Conservation (phyloP, 2,329 filamentous ascomycete species). For the Aureobasidium sp. region DNA sequence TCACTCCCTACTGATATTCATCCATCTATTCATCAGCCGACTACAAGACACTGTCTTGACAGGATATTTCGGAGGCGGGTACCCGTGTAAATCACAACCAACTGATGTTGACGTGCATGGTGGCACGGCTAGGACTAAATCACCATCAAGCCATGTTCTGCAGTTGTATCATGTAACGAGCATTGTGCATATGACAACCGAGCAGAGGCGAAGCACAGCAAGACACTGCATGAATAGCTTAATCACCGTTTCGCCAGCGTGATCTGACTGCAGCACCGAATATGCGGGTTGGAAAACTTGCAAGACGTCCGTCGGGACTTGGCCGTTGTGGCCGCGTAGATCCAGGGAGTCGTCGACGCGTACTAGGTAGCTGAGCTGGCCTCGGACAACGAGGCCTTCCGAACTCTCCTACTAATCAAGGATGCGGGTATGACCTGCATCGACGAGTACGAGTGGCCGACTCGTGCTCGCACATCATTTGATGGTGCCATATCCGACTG, state of each 20-base stretch:
- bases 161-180: constrained; percentile 1
- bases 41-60: background rate
- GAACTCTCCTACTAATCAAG: background rate
- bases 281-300: background rate
- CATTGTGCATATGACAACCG: background rate
- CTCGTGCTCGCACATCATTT: background rate
- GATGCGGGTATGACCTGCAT: background rate
- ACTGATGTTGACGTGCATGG: background rate
- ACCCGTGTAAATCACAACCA: background rate
- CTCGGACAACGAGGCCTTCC: background rate
- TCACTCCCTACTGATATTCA: background rate
- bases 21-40: background rate
- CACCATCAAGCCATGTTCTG: background rate
- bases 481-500: background rate
- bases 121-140: background rate
- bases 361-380: background rate
- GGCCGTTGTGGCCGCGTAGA: background rate
- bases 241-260: background rate
- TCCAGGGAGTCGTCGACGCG: constrained; percentile 3
- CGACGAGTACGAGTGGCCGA: constrained; percentile 2
- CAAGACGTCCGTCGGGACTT: background rate
- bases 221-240: background rate
- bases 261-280: background rate
- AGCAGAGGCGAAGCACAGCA: background rate
- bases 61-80: background rate